Conservation (phyloP, 148 eudicot species). For the Rheum nobile region DNA sequence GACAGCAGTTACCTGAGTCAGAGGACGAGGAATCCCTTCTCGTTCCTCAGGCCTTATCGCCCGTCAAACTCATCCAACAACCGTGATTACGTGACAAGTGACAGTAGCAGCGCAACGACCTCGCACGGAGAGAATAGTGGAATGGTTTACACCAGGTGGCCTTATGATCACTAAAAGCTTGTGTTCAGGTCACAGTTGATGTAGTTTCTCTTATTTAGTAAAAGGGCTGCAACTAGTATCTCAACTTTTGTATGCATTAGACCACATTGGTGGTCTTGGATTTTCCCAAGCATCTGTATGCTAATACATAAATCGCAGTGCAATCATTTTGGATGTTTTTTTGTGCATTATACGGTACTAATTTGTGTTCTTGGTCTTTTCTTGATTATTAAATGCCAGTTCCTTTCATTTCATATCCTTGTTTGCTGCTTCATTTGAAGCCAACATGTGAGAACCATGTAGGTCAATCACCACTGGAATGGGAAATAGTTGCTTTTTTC, state of each 20-base stretch:
- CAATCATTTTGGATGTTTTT: not conserved
- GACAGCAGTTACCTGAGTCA: constrained; percentile 29
- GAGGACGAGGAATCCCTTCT: constrained; percentile 58
- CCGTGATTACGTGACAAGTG: constrained; percentile 23
- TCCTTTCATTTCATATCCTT: not conserved
- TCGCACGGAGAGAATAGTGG: constrained; percentile 34
- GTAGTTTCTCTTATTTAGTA: not conserved
- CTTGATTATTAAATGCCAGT: not conserved
- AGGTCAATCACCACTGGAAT: not conserved
- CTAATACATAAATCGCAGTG: not conserved
- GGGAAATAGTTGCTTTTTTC: too few relatives aligned
- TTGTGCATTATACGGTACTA: not conserved
- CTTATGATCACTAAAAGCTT: constrained; percentile 35
- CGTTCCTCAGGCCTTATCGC: constrained; percentile 64
- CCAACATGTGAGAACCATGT: not conserved
- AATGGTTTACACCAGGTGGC: constrained; percentile 47
- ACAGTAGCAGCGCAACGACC: constrained; percentile 24
- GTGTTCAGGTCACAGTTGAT: not conserved
- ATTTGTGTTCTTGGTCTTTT: not conserved
- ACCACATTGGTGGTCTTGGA: not conserved
- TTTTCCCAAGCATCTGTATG: not conserved
- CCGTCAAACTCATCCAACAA: constrained; percentile 34
- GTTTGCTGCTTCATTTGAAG: not conserved
- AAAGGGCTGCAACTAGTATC: not conserved
- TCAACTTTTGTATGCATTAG: not conserved